phyloP scores from a whole-genome alignment of 2,329 filamentous ascomycete genomes.

The Penicillium thymicola region DNA sequence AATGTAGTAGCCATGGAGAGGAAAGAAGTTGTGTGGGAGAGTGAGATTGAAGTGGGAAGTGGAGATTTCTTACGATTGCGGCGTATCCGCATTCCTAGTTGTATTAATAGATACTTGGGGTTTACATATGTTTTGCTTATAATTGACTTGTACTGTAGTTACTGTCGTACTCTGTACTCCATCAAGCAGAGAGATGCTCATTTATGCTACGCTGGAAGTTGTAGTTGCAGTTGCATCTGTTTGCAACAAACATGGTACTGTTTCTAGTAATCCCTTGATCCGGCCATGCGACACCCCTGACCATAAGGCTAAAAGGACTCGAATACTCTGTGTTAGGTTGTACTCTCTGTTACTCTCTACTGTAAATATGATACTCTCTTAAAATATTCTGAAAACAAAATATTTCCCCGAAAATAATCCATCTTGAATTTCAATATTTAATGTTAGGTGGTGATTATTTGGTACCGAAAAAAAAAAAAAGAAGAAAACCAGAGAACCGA shows the following conservation, averaged over 20 bases:
- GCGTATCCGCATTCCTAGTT: conserved; percentile 12
- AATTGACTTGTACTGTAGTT: neutral
- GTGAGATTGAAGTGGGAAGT: conserved; percentile 26
- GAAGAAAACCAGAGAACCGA: neutral
- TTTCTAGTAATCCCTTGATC: conserved; percentile 6
- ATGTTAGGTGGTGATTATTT: neutral
- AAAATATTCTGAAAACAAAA: neutral
- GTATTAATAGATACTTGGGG: conserved; percentile 5
- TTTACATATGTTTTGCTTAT: too few species aligned
- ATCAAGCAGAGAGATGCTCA: too few species aligned
- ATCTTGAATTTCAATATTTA: neutral
- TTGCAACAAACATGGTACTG: neutral
- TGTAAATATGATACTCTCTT: too few species aligned
- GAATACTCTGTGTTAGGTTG: neutral
- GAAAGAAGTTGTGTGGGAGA: conserved; percentile 20
- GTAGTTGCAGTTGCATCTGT: conserved; percentile 3
- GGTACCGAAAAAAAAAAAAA: neutral
- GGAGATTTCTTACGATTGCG: conserved; percentile 23
- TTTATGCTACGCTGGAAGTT: neutral
- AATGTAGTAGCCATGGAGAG: conserved; percentile 28
- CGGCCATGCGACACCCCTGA: neutral
- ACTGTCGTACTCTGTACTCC: too few species aligned
- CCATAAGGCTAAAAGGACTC: neutral
- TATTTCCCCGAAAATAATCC: neutral
- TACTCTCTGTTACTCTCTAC: neutral